Evolutionary conservation across 2,329 filamentous ascomycete species (phyloP).

Genomic region (Botrytis hyacinthi): DNA sequence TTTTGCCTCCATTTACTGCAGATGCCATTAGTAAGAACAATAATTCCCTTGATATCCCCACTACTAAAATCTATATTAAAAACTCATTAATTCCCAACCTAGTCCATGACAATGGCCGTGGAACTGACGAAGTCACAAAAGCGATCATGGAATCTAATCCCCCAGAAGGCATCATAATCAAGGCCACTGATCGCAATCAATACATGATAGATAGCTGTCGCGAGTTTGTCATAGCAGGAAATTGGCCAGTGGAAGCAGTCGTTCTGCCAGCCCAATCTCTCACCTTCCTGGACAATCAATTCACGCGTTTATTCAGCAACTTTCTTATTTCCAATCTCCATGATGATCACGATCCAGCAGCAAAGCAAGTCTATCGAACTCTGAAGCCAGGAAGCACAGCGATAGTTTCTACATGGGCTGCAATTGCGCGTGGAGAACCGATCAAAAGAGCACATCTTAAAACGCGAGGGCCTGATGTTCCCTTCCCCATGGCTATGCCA

Average conservation of each 20-base stretch:
- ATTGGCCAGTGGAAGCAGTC: background rate
- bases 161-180: background rate
- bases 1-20: background rate
- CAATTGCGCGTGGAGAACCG: background rate
- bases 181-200: background rate
- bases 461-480: background rate
- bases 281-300: background rate
- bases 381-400: background rate
- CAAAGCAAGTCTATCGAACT: background rate
- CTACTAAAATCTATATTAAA: background rate
- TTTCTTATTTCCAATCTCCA: background rate
- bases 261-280: background rate
- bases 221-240: background rate
- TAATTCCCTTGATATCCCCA: background rate
- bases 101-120: background rate
- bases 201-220: background rate
- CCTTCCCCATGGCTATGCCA: background rate
- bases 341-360: background rate
- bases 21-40: background rate
- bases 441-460: background rate
- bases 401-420: background rate
- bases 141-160: background rate
- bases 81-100: background rate
- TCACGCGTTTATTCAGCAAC: background rate
- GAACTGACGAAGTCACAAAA: background rate